Evolutionary conservation across 805 yeast genomes (phyloP), one percentile per base, ranked within the genome.

Genomic region (Metschnikowia gelsemii): DNA sequence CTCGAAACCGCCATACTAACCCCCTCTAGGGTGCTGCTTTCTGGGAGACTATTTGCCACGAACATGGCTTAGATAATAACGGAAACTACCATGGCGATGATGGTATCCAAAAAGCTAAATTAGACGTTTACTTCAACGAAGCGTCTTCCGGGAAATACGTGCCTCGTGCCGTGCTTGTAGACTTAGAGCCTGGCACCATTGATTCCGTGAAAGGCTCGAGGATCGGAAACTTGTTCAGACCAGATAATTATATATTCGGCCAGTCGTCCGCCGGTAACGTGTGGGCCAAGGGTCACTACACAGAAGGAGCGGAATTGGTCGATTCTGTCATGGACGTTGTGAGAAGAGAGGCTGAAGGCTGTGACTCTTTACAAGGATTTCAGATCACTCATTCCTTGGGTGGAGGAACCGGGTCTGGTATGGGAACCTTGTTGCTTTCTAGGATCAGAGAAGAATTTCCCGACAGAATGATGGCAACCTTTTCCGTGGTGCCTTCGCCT

Each of bases 231-330:
- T 71, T 89, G 52, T 89, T 87, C 68, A 84, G 96, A 68, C 96
- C 96, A 22, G 96, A 89, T 63, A 88, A 88, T 70, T 82, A 79
- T 57, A 84, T 89, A 50, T 85, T 80, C 59, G 96, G 96, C 35
- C 95, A 87, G 66, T 79, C 90, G 21, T 86, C 95, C 20, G 96
- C 96, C 1, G 96, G 96, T 57, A 89, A 89, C 60, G 95, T 87
- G 56, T 89, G 96, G 96, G 96, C 96, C 42, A 89, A 88, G 66
- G 96, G 96, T 61, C 93, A 86, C 70, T 89, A 89, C 73, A 89
- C 96, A 27, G 96, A 89, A 67, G 96, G 96, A 56, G 96, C 96
- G 4, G 96, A 89, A 72, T 75, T 89, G 52, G 90, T 87, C 31
- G 96, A 89, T 59, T 78, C 88, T 18, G 96, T 89, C 16, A 68